Evolutionary conservation across 1,284 basidiomycete species (phyloP).

Genomic region (Ganoderma meredithae): DNA sequence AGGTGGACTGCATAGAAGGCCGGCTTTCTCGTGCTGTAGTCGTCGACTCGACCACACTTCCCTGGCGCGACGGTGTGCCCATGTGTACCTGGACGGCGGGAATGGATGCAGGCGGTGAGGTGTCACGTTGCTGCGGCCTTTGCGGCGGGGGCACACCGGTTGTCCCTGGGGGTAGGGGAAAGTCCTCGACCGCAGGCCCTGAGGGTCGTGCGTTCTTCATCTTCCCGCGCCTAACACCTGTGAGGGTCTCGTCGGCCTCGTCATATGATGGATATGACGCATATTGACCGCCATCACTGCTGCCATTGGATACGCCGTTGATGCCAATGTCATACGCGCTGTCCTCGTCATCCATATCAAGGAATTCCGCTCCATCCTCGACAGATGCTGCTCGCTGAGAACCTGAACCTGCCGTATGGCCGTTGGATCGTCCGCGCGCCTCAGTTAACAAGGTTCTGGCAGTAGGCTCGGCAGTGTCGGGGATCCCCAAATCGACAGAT

Average conservation of each 20-base stretch:
- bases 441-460: slow-evolving; percentile 17
- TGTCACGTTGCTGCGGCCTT: slow-evolving; percentile 12
- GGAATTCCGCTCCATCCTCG: slow-evolving; percentile 56
- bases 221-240: slow-evolving; percentile 19
- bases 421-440: slow-evolving; percentile 19
- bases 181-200: slow-evolving; percentile 42
- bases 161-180: slow-evolving; percentile 44
- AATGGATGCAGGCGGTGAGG: slow-evolving; percentile 2
- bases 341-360: slow-evolving; percentile 64
- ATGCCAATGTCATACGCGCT: slow-evolving; percentile 40
- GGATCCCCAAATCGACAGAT: slow-evolving; percentile 25
- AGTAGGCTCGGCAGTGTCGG: slow-evolving; percentile 16
- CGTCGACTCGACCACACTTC: slow-evolving; percentile 20
- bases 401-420: slow-evolving; percentile 6
- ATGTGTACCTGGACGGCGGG: slow-evolving; percentile 16
- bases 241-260: slow-evolving; percentile 25
- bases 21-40: slow-evolving; percentile 19
- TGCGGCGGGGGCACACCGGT: slow-evolving; percentile 9
- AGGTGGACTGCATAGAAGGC: slow-evolving; percentile 23
- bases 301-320: slow-evolving; percentile 29
- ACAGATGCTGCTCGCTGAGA: slow-evolving; percentile 32
- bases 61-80: slow-evolving; percentile 26
- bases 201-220: slow-evolving; percentile 15
- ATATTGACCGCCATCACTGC: slow-evolving; percentile 11
- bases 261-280: slow-evolving; percentile 34